Conservation (phyloP, 768 basidiomycete species). For the Lentinula sp. region DNA sequence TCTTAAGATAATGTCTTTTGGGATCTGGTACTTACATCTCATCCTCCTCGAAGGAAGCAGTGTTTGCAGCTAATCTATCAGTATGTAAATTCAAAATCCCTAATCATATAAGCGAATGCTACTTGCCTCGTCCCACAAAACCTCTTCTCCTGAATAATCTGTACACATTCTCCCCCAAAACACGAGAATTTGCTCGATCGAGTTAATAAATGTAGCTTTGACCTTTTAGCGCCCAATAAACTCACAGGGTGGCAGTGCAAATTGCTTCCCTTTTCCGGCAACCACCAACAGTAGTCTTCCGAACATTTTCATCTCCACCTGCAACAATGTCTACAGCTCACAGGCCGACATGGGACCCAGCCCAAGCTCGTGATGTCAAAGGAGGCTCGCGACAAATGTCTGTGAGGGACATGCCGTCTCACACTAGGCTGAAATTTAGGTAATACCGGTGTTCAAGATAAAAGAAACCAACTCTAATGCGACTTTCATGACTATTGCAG, state of each 20-base stretch:
- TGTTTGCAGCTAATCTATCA: too few species aligned
- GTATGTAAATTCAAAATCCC: too few species aligned
- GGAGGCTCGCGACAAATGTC: conserved; percentile 91
- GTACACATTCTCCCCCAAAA: neutral
- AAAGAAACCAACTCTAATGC: neutral
- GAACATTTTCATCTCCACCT: neutral
- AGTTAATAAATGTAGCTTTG: neutral
- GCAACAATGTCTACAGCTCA: conserved; percentile 79
- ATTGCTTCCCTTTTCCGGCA: neutral
- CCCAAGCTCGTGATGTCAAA: conserved; percentile 88
- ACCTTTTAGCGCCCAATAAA: neutral
- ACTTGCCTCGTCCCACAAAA: too few species aligned
- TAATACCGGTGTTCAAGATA: conserved; percentile 22
- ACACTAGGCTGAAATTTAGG: conserved; percentile 98
- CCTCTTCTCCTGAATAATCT: too few species aligned
- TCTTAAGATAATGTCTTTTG: too few species aligned
- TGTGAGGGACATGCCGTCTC: conserved; percentile 87
- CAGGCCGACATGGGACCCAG: conserved; percentile 97
- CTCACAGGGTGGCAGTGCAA: neutral
- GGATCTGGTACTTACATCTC: too few species aligned
- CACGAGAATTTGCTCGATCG: neutral
- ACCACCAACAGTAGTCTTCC: neutral
- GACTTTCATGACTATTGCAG: conserved; percentile 23
- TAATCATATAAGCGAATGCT: too few species aligned
- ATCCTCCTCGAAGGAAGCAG: too few species aligned